A percentile compares a stretch with the other conserved stretches of the same genome.
These are phyloP conservation scores for Naematelia aurantialba DNA, from an alignment of 768 basidiomycete species.

Conservation along the genomic window DNA sequence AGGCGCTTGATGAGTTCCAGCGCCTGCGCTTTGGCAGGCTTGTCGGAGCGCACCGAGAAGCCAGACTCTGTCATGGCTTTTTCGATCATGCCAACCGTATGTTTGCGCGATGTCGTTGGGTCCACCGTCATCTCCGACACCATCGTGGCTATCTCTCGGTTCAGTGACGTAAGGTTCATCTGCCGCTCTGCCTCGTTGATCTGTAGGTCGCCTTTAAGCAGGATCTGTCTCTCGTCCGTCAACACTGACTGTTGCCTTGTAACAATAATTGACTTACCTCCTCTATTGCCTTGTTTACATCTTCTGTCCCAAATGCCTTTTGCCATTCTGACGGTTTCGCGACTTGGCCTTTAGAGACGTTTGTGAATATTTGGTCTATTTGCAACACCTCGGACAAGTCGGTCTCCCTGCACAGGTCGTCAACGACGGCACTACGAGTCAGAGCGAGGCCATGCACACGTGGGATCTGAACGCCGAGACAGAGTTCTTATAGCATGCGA, in stretches of 20 bases:
- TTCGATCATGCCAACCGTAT: constrained; percentile 92
- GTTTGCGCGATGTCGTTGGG: constrained; percentile 79
- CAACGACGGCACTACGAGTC: neutral
- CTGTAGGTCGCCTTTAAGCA: constrained; percentile 94
- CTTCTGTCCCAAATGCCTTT: constrained; percentile 81
- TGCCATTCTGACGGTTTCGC: constrained; percentile 84
- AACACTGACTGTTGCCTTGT: neutral
- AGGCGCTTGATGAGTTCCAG: constrained; percentile 38
- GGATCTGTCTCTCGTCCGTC: constrained; percentile 59
- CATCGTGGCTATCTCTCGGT: constrained; percentile 85
- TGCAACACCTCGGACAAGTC: constrained; percentile 93
- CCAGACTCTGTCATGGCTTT: constrained; percentile 96
- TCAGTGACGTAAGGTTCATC: constrained; percentile 75
- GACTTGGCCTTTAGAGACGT: constrained; percentile 93
- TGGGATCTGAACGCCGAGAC: constrained; percentile 94
- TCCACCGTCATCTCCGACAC: constrained; percentile 96
- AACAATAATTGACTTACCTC: constrained; percentile 58
- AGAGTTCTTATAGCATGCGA: constrained; percentile 99
- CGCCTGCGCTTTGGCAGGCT: constrained; percentile 85
- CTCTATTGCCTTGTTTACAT: constrained; percentile 67
- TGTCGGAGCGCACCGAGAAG: constrained; percentile 80
- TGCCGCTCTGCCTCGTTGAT: constrained; percentile 95
- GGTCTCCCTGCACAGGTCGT: constrained; percentile 63
- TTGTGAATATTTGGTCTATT: constrained; percentile 90
- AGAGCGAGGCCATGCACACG: constrained; percentile 62